Evolutionary conservation across 139 green algal genomes (phyloP).

Genomic region (Chlamydomonas applanata): DNA sequence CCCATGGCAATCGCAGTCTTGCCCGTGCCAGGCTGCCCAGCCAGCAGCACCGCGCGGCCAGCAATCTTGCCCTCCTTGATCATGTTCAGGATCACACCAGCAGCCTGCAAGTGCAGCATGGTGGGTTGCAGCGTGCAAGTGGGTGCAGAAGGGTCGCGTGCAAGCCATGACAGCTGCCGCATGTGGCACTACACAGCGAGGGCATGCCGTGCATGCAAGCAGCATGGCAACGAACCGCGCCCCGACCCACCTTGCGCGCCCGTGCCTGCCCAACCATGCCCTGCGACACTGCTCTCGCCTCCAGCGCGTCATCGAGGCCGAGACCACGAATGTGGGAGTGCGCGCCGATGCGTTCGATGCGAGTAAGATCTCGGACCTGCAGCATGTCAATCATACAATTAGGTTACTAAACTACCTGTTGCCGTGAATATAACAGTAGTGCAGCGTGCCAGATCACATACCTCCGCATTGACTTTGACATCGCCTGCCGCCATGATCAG

Average conservation of each 20-base stretch:
- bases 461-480: conserved; percentile 73
- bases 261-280: conserved; percentile 94
- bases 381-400: no score
- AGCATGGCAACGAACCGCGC: neutral
- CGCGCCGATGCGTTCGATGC: conserved; percentile 95
- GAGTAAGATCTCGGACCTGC: conserved; percentile 83
- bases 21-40: conserved; percentile 93
- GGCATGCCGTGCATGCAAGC: neutral
- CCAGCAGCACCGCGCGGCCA: conserved; percentile 90
- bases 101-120: conserved; percentile 61
- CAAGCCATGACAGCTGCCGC: neutral
- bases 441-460: conserved; percentile 91
- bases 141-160: neutral
- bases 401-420: no score
- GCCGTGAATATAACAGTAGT: no score
- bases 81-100: conserved; percentile 94
- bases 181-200: neutral
- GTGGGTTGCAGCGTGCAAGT: neutral
- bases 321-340: conserved; percentile 98
- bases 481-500: conserved; percentile 26
- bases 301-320: conserved; percentile 92
- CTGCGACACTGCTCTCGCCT: conserved; percentile 89
- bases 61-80: conserved; percentile 96
- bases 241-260: conserved; percentile 78
- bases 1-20: conserved; percentile 98